A percentile compares a stretch with the other conserved stretches of the same genome.
phyloP scores from a whole-genome alignment of 2,329 filamentous ascomycete species.

The Zasmidium angulare region DNA sequence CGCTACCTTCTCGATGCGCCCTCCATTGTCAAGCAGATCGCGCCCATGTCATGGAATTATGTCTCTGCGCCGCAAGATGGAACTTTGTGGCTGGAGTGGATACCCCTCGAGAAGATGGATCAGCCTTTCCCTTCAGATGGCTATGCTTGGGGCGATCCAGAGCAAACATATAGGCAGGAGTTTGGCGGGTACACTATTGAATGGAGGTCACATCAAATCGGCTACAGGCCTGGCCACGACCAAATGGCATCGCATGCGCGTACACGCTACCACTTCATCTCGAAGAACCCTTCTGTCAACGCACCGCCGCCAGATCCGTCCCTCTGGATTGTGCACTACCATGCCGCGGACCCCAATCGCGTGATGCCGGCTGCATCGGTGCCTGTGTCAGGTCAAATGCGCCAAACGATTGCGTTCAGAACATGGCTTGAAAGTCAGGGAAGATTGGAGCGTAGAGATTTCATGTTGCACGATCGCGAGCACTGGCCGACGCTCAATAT shows the following conservation, averaged over 20 bases:
- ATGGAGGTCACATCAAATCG: constrained; percentile 77
- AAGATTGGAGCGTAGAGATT: constrained; percentile 84
- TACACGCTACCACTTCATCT: constrained; percentile 79
- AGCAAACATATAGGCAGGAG: constrained; percentile 75
- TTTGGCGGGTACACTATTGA: constrained; percentile 76
- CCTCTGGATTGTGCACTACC: constrained; percentile 90
- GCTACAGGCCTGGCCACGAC: constrained; percentile 73
- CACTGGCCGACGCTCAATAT: constrained; percentile 87
- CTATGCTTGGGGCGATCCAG: constrained; percentile 83
- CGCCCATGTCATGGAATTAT: constrained; percentile 92
- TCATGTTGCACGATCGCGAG: constrained; percentile 84
- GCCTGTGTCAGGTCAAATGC: constrained; percentile 59
- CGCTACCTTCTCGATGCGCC: constrained; percentile 82
- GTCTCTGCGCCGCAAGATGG: constrained; percentile 80
- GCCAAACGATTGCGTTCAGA: constrained; percentile 62
- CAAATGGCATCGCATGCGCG: constrained; percentile 73
- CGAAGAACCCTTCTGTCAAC: constrained; percentile 69
- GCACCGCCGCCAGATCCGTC: constrained; percentile 72
- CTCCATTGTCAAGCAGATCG: constrained; percentile 77
- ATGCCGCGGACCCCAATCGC: constrained; percentile 70
- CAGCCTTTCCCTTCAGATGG: constrained; percentile 86
- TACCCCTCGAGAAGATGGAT: constrained; percentile 69
- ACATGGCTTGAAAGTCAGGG: constrained; percentile 67
- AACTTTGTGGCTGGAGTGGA: constrained; percentile 83
- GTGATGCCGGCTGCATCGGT: constrained; percentile 69